Evolutionary conservation across 2,329 filamentous ascomycete genomes (phyloP).

Genomic region (Fusarium sp.): DNA sequence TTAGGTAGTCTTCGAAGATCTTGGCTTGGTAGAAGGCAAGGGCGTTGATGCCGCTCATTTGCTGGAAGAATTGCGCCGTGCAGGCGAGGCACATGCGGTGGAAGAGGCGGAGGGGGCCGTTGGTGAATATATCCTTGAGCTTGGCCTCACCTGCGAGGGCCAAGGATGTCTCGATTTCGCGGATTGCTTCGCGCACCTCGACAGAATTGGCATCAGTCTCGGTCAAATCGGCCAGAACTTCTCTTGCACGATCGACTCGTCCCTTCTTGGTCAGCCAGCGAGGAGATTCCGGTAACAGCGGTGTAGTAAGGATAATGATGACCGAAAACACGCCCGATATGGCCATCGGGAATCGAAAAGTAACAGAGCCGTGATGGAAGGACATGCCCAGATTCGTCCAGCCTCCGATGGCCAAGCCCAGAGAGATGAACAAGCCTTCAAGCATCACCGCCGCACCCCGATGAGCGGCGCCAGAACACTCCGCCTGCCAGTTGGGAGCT

Average conservation of each 20-base stretch:
- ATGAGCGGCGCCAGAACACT: conserved; percentile 1
- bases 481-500: conserved; percentile 1
- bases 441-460: conserved; percentile 2
- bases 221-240: background rate
- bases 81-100: conserved; percentile 3
- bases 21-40: conserved; percentile 3
- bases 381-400: conserved; percentile 2
- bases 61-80: background rate
- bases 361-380: background rate
- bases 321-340: background rate
- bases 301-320: background rate
- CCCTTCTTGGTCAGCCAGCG: conserved; percentile 1
- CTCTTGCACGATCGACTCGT: background rate
- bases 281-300: background rate
- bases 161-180: background rate
- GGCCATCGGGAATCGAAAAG: background rate
- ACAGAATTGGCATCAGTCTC: background rate
- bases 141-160: background rate
- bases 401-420: background rate
- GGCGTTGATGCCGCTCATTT: conserved; percentile 5
- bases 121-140: background rate
- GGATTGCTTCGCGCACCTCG: background rate
- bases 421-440: background rate
- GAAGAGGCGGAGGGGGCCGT: background rate
- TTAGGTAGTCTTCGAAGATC: conserved; percentile 1